Evolutionary conservation across 306 rosid genomes (phyloP).

Genomic region (Senna siamea): DNA sequence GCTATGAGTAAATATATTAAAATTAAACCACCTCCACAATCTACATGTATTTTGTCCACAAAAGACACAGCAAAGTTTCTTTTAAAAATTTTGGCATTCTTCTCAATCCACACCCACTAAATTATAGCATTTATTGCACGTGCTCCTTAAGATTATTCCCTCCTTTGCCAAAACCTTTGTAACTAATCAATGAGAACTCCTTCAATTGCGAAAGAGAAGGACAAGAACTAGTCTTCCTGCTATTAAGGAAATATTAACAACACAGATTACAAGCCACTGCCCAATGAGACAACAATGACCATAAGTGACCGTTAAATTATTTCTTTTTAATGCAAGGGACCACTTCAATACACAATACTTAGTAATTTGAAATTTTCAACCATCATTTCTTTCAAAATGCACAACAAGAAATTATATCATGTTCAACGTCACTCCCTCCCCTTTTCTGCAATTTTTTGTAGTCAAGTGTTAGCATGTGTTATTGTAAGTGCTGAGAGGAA

Average conservation of each 20-base stretch:
- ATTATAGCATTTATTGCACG: background rate
- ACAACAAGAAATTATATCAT: background rate
- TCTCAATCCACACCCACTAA: slow-evolving; percentile 2
- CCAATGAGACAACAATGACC: background rate
- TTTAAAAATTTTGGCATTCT: background rate
- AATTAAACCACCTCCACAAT: background rate
- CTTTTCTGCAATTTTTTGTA: slow-evolving; percentile 9
- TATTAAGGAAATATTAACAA: background rate
- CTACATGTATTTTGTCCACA: background rate
- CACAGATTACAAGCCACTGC: background rate
- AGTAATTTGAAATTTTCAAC: slow-evolving; percentile 7
- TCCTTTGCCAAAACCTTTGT: slow-evolving; percentile 1
- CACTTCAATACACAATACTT: slow-evolving; percentile 16
- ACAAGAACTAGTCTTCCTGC: background rate
- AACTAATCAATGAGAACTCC: background rate
- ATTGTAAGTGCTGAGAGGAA: slow-evolving; percentile 9
- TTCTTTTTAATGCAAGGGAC: background rate
- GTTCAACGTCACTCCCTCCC: slow-evolving; percentile 21
- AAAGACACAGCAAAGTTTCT: background rate
- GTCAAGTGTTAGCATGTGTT: slow-evolving; percentile 7
- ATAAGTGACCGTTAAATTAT: background rate
- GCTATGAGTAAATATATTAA: background rate
- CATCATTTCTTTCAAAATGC: slow-evolving; percentile 25
- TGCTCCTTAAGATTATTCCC: slow-evolving; percentile 7
- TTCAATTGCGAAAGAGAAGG: background rate